phyloP scores from a whole-genome alignment of 805 yeast genomes.

The Candida dendrica region DNA sequence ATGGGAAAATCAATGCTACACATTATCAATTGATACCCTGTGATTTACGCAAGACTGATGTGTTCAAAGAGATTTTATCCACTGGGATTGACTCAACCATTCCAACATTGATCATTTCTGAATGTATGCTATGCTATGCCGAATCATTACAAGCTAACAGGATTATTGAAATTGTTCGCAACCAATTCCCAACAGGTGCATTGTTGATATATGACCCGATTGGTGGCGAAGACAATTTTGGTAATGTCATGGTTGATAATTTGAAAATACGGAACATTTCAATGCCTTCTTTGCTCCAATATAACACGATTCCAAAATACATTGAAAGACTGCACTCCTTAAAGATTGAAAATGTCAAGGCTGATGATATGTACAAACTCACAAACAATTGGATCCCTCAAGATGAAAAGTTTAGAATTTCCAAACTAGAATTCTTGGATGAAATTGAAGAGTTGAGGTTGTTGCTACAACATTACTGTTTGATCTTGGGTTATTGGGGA shows the following conservation, averaged over 20 bases:
- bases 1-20: slow-evolving; percentile 16
- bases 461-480: slow-evolving; percentile 46
- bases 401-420: slow-evolving; percentile 33
- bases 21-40: slow-evolving; percentile 22
- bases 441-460: slow-evolving; percentile 52
- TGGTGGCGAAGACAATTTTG: slow-evolving; percentile 46
- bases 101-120: slow-evolving; percentile 50
- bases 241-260: slow-evolving; percentile 47
- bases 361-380: slow-evolving; percentile 27
- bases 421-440: slow-evolving; percentile 45
- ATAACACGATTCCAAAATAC: slow-evolving; percentile 28
- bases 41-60: slow-evolving; percentile 26
- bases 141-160: slow-evolving; percentile 32
- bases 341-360: slow-evolving; percentile 8
- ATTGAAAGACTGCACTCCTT: slow-evolving; percentile 9
- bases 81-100: slow-evolving; percentile 8
- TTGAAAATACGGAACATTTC: slow-evolving; percentile 37
- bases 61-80: slow-evolving; percentile 21
- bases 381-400: slow-evolving; percentile 24
- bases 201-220: slow-evolving; percentile 52
- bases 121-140: slow-evolving; percentile 51
- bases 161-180: slow-evolving; percentile 28
- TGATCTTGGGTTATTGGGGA: slow-evolving; percentile 24
- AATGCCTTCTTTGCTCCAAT: slow-evolving; percentile 30
- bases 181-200: slow-evolving; percentile 13